Percentiles rank a stretch among this genome's conserved stretches.
Conservation (phyloP, 2,329 filamentous ascomycete genomes). For the Colletotrichum lentis region DNA sequence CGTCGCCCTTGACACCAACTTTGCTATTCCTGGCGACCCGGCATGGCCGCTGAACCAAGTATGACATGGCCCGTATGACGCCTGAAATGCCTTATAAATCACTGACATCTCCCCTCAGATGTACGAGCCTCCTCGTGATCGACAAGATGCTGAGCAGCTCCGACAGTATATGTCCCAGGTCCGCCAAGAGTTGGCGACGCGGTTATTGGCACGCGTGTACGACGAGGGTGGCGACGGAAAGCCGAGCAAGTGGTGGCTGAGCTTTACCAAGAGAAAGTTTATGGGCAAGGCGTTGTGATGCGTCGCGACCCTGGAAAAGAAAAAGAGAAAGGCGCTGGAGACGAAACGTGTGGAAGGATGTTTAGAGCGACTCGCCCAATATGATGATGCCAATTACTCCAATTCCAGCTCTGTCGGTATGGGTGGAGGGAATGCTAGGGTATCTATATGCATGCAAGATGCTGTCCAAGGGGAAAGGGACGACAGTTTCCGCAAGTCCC, state of each 20-base stretch:
- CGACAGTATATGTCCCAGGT: slow-evolving; percentile 92
- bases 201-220: slow-evolving; percentile 87
- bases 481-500: not conserved
- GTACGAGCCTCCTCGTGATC: slow-evolving; percentile 86
- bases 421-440: slow-evolving; percentile 23
- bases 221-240: slow-evolving; percentile 76
- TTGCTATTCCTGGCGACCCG: slow-evolving; percentile 92
- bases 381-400: slow-evolving; percentile 31
- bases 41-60: slow-evolving; percentile 92
- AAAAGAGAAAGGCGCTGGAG: slow-evolving; percentile 5
- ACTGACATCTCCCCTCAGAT: slow-evolving; percentile 59
- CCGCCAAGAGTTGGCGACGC: slow-evolving; percentile 84
- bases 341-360: not conserved
- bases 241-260: slow-evolving; percentile 92
- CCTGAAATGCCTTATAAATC: slow-evolving; percentile 9
- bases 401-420: slow-evolving; percentile 8
- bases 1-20: slow-evolving; percentile 88
- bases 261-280: slow-evolving; percentile 98
- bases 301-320: not conserved
- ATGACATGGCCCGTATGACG: slow-evolving; percentile 37
- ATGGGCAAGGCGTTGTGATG: slow-evolving; percentile 89
- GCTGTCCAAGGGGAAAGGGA: not conserved
- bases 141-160: slow-evolving; percentile 88
- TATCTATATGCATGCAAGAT: slow-evolving; percentile 29
- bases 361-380: slow-evolving; percentile 31